A percentile compares a stretch with the other conserved stretches of the same genome.
Evolutionary conservation across 192 early-diverging fungal genomes (phyloP).

Genomic region (Linnemannia elongata): DNA sequence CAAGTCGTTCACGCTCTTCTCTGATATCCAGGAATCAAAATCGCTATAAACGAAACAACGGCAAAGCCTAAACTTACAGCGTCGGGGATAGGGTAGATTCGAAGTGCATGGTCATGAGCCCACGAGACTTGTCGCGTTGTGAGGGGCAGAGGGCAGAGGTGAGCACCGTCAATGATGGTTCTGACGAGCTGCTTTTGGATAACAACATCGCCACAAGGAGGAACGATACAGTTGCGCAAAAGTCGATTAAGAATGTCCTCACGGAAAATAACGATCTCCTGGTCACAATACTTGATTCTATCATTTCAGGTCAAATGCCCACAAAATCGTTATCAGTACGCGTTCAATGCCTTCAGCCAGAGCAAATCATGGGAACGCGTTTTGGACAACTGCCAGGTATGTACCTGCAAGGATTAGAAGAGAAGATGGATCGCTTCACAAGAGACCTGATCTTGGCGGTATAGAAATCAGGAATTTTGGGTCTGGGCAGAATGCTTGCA

Average conservation of each 20-base stretch:
- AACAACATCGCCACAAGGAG: constrained; percentile 63
- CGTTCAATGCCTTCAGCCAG: background rate
- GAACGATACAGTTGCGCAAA: constrained; percentile 80
- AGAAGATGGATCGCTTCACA: constrained; percentile 73
- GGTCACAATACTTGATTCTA: constrained; percentile 90
- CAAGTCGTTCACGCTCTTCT: too few species aligned
- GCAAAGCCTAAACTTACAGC: constrained; percentile 63
- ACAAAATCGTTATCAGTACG: background rate
- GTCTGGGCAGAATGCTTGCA: constrained; percentile 77
- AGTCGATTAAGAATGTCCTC: constrained; percentile 86
- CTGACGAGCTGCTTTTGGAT: constrained; percentile 73
- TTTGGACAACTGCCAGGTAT: background rate
- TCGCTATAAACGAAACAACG: background rate
- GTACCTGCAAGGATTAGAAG: constrained; percentile 89
- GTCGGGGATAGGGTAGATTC: constrained; percentile 91
- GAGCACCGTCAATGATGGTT: constrained; percentile 87
- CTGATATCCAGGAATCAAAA: too few species aligned
- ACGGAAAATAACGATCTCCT: constrained; percentile 92
- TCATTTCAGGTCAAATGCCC: background rate
- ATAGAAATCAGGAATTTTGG: constrained; percentile 80
- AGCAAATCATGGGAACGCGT: background rate
- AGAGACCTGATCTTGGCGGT: constrained; percentile 71
- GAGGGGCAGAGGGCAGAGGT: constrained; percentile 86
- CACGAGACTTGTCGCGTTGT: constrained; percentile 84
- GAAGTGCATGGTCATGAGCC: constrained; percentile 86